Percentiles rank a stretch among this genome's conserved stretches.
These are phyloP conservation scores for Sphaerosporella brunnea DNA, from an alignment of 495 filamentous ascomycete genomes.

Conservation along the genomic window DNA sequence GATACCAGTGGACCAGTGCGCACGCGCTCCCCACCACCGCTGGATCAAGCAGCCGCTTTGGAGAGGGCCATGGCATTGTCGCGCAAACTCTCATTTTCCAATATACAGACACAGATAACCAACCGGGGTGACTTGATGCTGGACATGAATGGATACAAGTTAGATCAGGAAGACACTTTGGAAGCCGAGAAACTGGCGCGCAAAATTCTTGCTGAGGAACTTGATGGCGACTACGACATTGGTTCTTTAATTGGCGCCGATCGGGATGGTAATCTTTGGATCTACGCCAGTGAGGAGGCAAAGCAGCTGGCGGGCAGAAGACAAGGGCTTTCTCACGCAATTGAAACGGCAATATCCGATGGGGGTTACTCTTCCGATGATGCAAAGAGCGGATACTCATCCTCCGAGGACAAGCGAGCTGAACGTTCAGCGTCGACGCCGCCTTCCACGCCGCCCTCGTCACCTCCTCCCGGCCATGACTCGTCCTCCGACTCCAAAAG, in stretches of 20 bases:
- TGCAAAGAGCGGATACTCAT: constrained; percentile 24
- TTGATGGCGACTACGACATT: constrained; percentile 91
- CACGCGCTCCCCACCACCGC: constrained; percentile 35
- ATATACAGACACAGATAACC: constrained; percentile 80
- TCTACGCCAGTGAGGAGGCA: constrained; percentile 92
- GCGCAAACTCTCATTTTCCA: constrained; percentile 64
- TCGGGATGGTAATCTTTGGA: constrained; percentile 92
- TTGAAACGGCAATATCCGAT: constrained; percentile 50
- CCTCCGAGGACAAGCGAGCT: constrained; percentile 15
- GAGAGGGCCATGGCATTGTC: constrained; percentile 71
- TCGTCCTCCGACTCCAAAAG: constrained; percentile 52
- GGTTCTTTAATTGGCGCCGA: constrained; percentile 88
- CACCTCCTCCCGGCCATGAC: constrained; percentile 36
- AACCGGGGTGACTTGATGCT: constrained; percentile 94
- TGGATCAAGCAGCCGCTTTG: constrained; percentile 59
- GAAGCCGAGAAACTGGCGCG: constrained; percentile 82
- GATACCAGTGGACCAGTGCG: constrained; percentile 21
- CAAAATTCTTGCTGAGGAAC: constrained; percentile 86
- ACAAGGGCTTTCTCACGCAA: constrained; percentile 32
- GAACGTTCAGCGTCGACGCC: constrained; percentile 36
- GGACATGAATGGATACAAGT: constrained; percentile 94
- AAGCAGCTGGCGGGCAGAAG: constrained; percentile 53
- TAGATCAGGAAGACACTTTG: constrained; percentile 75
- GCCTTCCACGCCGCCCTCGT: constrained; percentile 62
- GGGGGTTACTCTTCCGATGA: constrained; percentile 88